These are phyloP conservation scores for Lodderomyces theae DNA, from an alignment of 1,139 yeast species.

Conservation along the genomic window DNA sequence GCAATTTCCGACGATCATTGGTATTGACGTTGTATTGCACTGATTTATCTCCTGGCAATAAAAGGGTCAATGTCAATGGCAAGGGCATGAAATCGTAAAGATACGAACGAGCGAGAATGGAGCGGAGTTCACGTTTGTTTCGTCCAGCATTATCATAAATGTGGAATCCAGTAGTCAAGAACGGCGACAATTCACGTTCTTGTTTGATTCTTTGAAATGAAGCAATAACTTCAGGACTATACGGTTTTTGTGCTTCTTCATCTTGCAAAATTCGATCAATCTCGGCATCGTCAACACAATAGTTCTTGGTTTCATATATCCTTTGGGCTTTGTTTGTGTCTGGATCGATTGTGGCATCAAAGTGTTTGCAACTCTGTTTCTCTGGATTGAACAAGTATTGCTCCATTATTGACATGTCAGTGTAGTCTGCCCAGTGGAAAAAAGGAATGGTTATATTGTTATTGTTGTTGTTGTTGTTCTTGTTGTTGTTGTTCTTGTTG, in stretches of 20 bases:
- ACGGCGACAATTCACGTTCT: neutral
- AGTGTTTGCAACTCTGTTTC: conserved; percentile 21
- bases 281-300: conserved; percentile 30
- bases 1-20: conserved; percentile 11
- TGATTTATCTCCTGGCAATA: conserved; percentile 23
- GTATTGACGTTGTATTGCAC: conserved; percentile 20
- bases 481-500: conserved; percentile 1
- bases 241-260: neutral
- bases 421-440: conserved; percentile 41
- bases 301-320: conserved; percentile 18
- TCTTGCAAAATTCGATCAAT: conserved; percentile 13
- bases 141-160: conserved; percentile 34
- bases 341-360: conserved; percentile 22
- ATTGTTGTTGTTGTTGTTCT: conserved; percentile 1
- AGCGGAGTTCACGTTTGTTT: conserved; percentile 24
- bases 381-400: conserved; percentile 16
- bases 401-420: conserved; percentile 27
- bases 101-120: conserved; percentile 37
- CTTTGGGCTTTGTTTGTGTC: conserved; percentile 19
- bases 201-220: neutral
- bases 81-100: conserved; percentile 44
- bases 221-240: neutral
- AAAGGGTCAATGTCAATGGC: conserved; percentile 37
- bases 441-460: conserved; percentile 22
- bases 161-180: conserved; percentile 25